Conservation (phyloP, 2,329 filamentous ascomycete species). For the Calonectria fujianensis region DNA sequence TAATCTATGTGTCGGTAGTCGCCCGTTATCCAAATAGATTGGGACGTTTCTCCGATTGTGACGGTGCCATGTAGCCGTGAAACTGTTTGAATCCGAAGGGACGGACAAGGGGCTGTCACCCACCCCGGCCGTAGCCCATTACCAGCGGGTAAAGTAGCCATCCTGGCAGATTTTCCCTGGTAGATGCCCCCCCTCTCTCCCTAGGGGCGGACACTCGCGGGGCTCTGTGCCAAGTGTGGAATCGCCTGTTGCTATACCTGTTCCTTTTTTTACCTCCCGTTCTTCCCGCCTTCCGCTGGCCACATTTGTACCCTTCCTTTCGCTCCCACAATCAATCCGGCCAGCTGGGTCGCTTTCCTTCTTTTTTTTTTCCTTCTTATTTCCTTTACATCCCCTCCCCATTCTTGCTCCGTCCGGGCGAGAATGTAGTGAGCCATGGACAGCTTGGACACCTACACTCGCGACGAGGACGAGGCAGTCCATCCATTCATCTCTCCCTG, state of each 20-base stretch:
- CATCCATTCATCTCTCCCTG: conserved; percentile 56
- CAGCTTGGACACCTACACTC: conserved; percentile 48
- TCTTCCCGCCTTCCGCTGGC: conserved; percentile 6
- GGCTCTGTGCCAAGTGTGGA: conserved; percentile 13
- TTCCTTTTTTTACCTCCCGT: conserved; percentile 7
- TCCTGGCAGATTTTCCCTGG: not conserved
- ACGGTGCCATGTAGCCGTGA: conserved; percentile 19
- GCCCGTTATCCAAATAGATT: not conserved
- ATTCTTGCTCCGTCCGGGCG: conserved; percentile 11
- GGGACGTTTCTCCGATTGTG: conserved; percentile 26
- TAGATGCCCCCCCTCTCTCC: not conserved
- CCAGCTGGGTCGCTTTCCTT: not conserved
- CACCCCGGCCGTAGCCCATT: conserved; percentile 12
- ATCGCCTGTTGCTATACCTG: conserved; percentile 11
- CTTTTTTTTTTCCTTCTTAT: not conserved
- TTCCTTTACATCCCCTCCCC: not conserved
- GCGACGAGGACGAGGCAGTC: conserved; percentile 51
- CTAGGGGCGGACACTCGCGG: not conserved
- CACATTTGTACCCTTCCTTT: conserved; percentile 20
- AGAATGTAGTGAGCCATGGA: conserved; percentile 42
- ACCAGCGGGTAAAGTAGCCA: conserved; percentile 27
- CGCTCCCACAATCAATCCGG: not conserved
- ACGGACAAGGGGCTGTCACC: conserved; percentile 22
- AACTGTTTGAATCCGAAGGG: conserved; percentile 23
- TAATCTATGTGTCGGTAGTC: conserved; percentile 18